Evolutionary conservation across 768 basidiomycete species (phyloP), one percentile per base, ranked within the genome.

Genomic region (Leucosporidium yakuticum): DNA sequence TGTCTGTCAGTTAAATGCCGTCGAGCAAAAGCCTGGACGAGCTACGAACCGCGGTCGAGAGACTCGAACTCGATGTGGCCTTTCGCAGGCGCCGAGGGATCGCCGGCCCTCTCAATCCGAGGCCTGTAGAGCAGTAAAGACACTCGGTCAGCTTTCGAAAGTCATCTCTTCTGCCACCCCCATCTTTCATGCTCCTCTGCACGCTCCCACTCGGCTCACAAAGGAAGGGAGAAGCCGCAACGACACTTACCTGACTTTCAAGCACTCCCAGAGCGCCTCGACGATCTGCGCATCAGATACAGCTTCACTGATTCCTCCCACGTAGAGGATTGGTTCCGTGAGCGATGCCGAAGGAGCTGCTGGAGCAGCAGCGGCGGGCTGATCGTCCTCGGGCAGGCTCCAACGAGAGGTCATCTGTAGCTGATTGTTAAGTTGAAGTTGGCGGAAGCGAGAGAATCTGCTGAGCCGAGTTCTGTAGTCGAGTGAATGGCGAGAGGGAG

Each of bases 21-120:
- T 14, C 11, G 50, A 15, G 50, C 11, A n/a, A n/a, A 51, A 14
- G 15, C 25, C 20, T 21, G 53, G 53, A 19, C 53, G n/a, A n/a
- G 23, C 21, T 4, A 11, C 59, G n/a, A 4, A 61, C 60, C 60
- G 32, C n/a, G 17, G 21, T 64, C 36, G 9, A 69, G 59, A 15
- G 62, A 39, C 32, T 62, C 62, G 36, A 73, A 73, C 63, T 69
- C 68, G 60, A 73, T 55, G 21, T 47, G 47, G 15, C 65, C 70
- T 11, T 9, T 31, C 27, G 61, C 23, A 4, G 54, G 31, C 12
- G 60, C 27, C 20, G 25, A 17, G 4, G 7, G 15, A 31, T 29
- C 25, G 4, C 23, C 34, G 25, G 14, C 21, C 51, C 23, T n/a
- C 8, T 27, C 51, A 9, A 23, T 53, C 21, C 51, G n/a, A 51